Base-by-base conservation (phyloP, 192 early-diverging fungal species). In the Thamnidium elegans region DNA sequence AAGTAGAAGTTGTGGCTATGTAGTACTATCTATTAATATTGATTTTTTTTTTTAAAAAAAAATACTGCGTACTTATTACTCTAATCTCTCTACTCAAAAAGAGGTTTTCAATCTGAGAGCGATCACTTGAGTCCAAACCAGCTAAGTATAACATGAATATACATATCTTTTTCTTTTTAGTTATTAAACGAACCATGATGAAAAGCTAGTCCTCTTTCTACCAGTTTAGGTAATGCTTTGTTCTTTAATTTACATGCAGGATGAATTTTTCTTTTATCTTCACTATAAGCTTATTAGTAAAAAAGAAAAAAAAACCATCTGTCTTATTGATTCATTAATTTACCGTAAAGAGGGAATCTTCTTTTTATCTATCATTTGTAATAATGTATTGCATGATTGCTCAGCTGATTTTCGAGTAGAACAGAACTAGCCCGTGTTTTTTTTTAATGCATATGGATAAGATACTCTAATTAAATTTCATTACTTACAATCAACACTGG, bases 1-100 rank as follows among this genome's bases (percentile, higher is more conserved):
- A 66, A 2, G 90, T 92, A 1, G 87, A 83, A 14, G 90, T 91
- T 1, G 88, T 82, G 31, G 83, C 84, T 88, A 71, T 42, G 39
- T 7, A 39, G 50, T 51, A 13, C 13, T n/a, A n/a, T n/a, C n/a
- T n/a, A n/a, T n/a, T n/a, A n/a, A 48, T 17, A 48, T 13, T 14
- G 14, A n/a, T n/a, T n/a, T n/a, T n/a, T 48, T 48, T 14, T 58
- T 46, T n/a, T 15, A 0, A 36, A 19, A 21, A 3, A 26, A 26
- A 26, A 26, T 8, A 19, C 0, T 23, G 14, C 19, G 23, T 60
- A 44, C 83, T 62, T 61, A 91, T 70, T 14, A 89, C 79, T n/a
- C 62, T 50, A 10, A 91, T 60, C 5, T 26, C n/a, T 5, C 78
- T 80, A 6, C 79, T 17, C 3, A 84, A 44, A 67, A 87, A 91